A percentile compares a stretch with the other conserved stretches of the same genome.
phyloP scores from a whole-genome alignment of 2,329 filamentous ascomycete genomes.

The Alternaria conjuncta region DNA sequence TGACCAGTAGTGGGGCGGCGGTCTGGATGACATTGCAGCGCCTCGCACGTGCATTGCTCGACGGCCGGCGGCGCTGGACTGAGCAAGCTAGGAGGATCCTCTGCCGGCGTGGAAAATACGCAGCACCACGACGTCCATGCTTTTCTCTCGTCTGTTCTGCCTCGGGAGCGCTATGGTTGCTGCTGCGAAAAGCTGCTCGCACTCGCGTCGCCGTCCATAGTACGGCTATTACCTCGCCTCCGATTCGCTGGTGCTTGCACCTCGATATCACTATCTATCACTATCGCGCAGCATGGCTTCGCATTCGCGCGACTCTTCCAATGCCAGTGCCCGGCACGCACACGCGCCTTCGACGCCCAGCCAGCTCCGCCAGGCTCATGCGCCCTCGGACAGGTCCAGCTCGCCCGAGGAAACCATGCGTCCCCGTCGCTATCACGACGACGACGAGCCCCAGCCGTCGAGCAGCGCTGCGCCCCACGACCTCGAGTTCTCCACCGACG shows the following conservation, averaged over 20 bases:
- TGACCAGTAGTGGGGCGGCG: slow-evolving; percentile 1
- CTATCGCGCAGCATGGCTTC: slow-evolving; percentile 11
- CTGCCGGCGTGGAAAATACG: slow-evolving; percentile 10
- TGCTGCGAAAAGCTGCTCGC: slow-evolving; percentile 11
- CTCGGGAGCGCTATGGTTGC: slow-evolving; percentile 26
- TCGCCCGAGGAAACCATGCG: slow-evolving; percentile 52
- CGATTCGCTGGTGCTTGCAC: slow-evolving; percentile 2
- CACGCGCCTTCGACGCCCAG: slow-evolving; percentile 47
- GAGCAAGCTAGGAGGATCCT: slow-evolving; percentile 20
- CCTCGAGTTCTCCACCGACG: slow-evolving; percentile 35
- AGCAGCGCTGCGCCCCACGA: slow-evolving; percentile 20
- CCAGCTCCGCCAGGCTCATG: slow-evolving; percentile 52
- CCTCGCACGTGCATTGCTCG: slow-evolving; percentile 29
- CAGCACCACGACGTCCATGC: slow-evolving; percentile 7
- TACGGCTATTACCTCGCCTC: slow-evolving; percentile 12
- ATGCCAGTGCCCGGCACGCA: slow-evolving; percentile 35
- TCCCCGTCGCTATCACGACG: slow-evolving; percentile 23
- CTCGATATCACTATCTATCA: not conserved
- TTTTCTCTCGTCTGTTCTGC: not conserved
- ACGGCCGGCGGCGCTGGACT: not conserved
- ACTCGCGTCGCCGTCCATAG: not conserved
- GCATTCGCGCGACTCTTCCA: slow-evolving; percentile 44
- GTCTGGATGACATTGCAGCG: not conserved
- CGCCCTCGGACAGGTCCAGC: slow-evolving; percentile 49
- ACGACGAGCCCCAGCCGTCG: slow-evolving; percentile 20